Evolutionary conservation across 768 basidiomycete species (phyloP), one percentile per base, ranked within the genome.

Genomic region (Termitomyces sp.): DNA sequence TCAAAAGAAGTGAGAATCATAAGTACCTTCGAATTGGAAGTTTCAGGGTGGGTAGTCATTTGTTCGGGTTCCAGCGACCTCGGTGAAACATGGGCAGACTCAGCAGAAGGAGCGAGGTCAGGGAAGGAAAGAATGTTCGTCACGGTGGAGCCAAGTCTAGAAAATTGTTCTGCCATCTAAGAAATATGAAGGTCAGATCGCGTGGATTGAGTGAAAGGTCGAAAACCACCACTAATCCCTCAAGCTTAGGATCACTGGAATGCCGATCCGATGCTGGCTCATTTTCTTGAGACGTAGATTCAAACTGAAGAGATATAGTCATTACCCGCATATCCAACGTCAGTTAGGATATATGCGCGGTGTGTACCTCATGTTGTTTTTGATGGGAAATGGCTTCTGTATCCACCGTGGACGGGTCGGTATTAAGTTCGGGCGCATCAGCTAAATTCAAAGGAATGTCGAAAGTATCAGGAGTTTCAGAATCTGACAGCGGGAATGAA

Each of bases 401-500:
- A 21, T 54, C 30, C 14, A 25, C 34, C 27, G 53, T 49, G 16
- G 40, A 45, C 45, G 58, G 40, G 23, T 32, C 58, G 43, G 30
- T 41, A 39, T 27, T 25, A 50, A 39, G 35, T 3, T 51, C 11
- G 7, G 59, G 57, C 12, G 55, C n/a, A 19, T 57, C 55, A 37
- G 8, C 37, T 12, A n/a, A 37, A 46, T 56, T 62, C 17, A 46
- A 35, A 43, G 64, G 59, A 17, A 61, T 30, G 28, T 73, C 68
- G 57, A 71, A 70, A 28, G 57, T 67, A 19, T 53, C 52, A 8
- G 68, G 68, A 37, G 69, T 43, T 34, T 59, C 61, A 17, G 64
- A 65, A 39, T 68, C 65, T 30, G 66, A 66, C 41, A 69, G 59
- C 21, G 63, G 66, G 35, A 69, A 64, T 9, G 66, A 69, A 37